Evolutionary conservation across 768 basidiomycete genomes (phyloP).

Genomic region (Tylopilus subfusipes): DNA sequence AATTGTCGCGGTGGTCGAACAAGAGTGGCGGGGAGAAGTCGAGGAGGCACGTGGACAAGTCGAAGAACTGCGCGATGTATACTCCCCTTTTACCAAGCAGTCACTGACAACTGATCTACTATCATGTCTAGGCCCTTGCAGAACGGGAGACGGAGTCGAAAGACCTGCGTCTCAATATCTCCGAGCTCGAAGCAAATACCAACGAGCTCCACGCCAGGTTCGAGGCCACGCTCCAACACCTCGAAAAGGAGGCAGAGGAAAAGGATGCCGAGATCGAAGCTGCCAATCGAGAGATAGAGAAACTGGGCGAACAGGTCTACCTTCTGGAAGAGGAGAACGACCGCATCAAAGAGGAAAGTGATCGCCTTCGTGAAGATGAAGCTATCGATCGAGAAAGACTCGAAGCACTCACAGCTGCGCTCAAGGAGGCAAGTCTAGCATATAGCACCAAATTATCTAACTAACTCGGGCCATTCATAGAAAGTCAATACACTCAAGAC

Average conservation of each 20-base stretch:
- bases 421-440: constrained; percentile 67
- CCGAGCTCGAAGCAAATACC: constrained; percentile 71
- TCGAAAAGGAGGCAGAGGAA: constrained; percentile 74
- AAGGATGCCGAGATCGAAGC: constrained; percentile 76
- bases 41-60: constrained; percentile 75
- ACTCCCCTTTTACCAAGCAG: constrained; percentile 14
- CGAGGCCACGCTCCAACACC: constrained; percentile 67
- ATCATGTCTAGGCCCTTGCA: constrained; percentile 52
- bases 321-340: constrained; percentile 86
- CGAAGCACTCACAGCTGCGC: constrained; percentile 61
- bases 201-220: constrained; percentile 71
- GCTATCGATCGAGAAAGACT: constrained; percentile 63
- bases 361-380: constrained; percentile 69
- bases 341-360: constrained; percentile 65
- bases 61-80: constrained; percentile 74
- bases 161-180: constrained; percentile 66
- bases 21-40: constrained; percentile 86
- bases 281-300: constrained; percentile 74
- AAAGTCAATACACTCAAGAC: constrained; percentile 64
- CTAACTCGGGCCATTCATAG: constrained; percentile 35
- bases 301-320: constrained; percentile 76
- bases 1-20: constrained; percentile 70
- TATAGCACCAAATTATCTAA: neutral
- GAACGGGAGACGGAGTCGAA: constrained; percentile 80
- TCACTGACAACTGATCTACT: neutral